phyloP scores from a whole-genome alignment of 164 flowering plant species.

The Sextonia rubra region DNA sequence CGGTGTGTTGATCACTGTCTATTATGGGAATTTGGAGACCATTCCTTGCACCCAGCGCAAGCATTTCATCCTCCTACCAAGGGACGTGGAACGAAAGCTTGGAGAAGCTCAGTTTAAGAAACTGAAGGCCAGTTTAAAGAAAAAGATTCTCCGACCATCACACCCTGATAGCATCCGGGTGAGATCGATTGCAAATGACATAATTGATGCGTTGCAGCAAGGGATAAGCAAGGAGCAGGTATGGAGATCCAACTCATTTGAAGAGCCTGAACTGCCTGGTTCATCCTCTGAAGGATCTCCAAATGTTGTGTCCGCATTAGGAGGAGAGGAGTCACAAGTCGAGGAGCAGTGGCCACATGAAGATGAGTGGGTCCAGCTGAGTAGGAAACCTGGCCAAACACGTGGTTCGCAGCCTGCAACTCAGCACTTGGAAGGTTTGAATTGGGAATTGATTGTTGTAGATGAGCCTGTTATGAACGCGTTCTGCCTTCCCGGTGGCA shows the following conservation, averaged over 20 bases:
- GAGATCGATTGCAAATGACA: conserved; percentile 64
- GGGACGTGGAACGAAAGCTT: conserved; percentile 42
- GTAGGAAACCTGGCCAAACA: conserved; percentile 52
- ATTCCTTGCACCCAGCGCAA: conserved; percentile 75
- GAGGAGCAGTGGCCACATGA: conserved; percentile 49
- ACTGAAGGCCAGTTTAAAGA: conserved; percentile 46
- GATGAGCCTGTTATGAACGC: conserved; percentile 80
- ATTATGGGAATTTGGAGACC: conserved; percentile 71
- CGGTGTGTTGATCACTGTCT: conserved; percentile 54
- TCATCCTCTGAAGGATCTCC: conserved; percentile 5
- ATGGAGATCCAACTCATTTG: conserved; percentile 59
- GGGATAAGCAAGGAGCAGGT: conserved; percentile 62
- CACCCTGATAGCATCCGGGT: conserved; percentile 86
- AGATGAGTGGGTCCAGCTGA: conserved; percentile 81
- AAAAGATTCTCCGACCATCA: conserved; percentile 70
- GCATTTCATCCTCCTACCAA: conserved; percentile 78
- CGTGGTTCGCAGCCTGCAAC: conserved; percentile 39
- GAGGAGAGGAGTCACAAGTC: conserved; percentile 22
- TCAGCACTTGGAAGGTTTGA: conserved; percentile 70
- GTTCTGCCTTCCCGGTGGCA: conserved; percentile 92
- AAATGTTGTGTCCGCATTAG: conserved; percentile 35
- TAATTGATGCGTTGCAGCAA: conserved; percentile 70
- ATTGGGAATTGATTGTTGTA: conserved; percentile 89
- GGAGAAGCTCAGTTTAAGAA: conserved; percentile 65
- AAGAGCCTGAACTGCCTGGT: conserved; percentile 7